phyloP scores from a whole-genome alignment of 805 yeast species.

The Spathaspora sp. region DNA sequence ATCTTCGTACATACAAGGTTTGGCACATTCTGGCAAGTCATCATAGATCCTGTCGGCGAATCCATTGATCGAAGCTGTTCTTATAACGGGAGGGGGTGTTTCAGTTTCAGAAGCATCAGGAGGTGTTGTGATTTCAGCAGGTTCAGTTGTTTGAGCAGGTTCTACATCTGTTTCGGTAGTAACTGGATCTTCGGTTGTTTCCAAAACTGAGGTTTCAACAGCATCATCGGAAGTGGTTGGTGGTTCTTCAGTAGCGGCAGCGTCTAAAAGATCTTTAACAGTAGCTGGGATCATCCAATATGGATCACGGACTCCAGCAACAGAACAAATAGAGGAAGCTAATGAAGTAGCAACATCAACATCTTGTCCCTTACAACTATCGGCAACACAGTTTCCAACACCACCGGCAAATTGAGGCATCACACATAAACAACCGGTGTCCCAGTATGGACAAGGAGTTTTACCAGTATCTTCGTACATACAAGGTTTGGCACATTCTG shows the following conservation, averaged over 20 bases:
- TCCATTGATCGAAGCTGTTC: constrained; percentile 40
- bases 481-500: constrained; percentile 41
- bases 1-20: constrained; percentile 26
- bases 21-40: constrained; percentile 34
- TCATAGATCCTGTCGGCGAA: constrained; percentile 36
- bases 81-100: constrained; percentile 30
- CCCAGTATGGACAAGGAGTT: constrained; percentile 50
- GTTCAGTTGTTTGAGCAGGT: neutral
- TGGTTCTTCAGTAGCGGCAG: constrained; percentile 12
- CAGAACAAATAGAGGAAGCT: constrained; percentile 38
- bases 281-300: constrained; percentile 41
- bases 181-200: too few relatives aligned
- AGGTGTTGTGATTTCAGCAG: neutral
- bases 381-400: constrained; percentile 40
- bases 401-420: constrained; percentile 41
- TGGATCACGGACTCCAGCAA: constrained; percentile 39
- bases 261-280: constrained; percentile 11
- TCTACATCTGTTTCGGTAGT: constrained; percentile 6
- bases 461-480: constrained; percentile 28
- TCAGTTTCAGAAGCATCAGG: constrained; percentile 1
- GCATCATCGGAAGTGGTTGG: too few relatives aligned
- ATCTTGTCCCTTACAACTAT: constrained; percentile 30
- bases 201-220: too few relatives aligned
- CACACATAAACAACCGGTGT: constrained; percentile 46
- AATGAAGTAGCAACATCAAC: constrained; percentile 34